Base-by-base conservation (phyloP, 306 rosid species). In the Prunus persica region DNA sequence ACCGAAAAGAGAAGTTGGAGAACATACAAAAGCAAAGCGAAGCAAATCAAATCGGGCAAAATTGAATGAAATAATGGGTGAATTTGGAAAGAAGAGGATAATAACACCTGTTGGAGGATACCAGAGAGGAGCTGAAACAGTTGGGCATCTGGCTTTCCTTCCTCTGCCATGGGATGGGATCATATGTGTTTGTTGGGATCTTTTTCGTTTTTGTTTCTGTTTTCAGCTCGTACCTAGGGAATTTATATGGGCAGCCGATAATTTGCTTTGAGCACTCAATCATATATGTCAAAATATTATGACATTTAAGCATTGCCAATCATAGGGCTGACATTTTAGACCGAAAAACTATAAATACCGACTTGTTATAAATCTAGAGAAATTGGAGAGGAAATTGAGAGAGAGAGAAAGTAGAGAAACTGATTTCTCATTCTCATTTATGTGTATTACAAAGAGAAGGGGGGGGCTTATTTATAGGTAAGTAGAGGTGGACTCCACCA, bases 101-200 rank as follows among this genome's bases (percentile, higher is more conserved):
- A 22, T 9, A 18, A 25, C 60, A 93, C 98, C 97, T 93, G 88
- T 18, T 83, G 90, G 68, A 93, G 96, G 56, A 93, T 91, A 87
- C 15, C 78, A 43, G 93, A 85, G 54, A 93, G 96, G 45, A 93
- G 98, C 83, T 93, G 85, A 67, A 93, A 91, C 72, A 93, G 86
- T 73, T 91, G 91, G 11, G 80, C 85, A 60, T 93, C 96, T 69
- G 90, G 84, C 63, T 88, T 88, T 20, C 85, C 88, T 74, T 83
- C 82, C 49, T 84, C 90, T 5, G 91, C 92, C 97, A 91, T 93
- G 69, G 60, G 71, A 58, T 22, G 69, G 60, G 74, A 63, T 22
- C 46, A 32, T 57, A 20, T 18, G 20, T n/a, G 64, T 58, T 50
- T 15, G 16, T 24, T 11, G 8, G 3, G 10, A 24, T 6, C 34